These are phyloP conservation scores for Nitzschia sp. DNA, from an alignment of 108 stramenopile species.

Conservation along the genomic window DNA sequence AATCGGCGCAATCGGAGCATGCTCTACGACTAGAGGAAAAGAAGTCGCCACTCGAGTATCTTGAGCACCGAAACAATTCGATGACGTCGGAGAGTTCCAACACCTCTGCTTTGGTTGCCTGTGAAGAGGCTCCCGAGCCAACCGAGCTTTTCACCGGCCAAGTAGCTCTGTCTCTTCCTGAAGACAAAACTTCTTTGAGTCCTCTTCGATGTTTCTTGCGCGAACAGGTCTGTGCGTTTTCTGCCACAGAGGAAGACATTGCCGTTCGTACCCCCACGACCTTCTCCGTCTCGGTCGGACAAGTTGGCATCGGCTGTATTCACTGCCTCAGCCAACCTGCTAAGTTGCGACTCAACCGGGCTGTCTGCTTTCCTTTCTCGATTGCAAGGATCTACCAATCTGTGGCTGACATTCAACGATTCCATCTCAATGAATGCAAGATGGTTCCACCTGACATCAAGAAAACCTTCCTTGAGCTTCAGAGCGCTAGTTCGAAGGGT, in stretches of 20 bases:
- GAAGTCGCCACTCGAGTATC: background rate
- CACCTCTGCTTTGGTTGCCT: background rate
- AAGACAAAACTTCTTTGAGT: slow-evolving; percentile 72
- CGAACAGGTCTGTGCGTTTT: slow-evolving; percentile 82
- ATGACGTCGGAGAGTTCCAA: slow-evolving; percentile 27
- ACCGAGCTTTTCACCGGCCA: slow-evolving; percentile 59
- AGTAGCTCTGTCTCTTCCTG: slow-evolving; percentile 56
- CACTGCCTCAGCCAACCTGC: slow-evolving; percentile 69
- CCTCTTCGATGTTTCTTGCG: slow-evolving; percentile 88
- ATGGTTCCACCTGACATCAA: slow-evolving; percentile 72
- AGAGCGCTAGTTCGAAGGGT: slow-evolving; percentile 86
- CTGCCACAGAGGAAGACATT: slow-evolving; percentile 83
- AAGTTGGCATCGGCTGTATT: slow-evolving; percentile 51
- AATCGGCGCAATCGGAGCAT: background rate
- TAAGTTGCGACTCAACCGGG: slow-evolving; percentile 78
- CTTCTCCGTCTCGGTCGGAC: slow-evolving; percentile 68
- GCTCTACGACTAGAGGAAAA: slow-evolving; percentile 4
- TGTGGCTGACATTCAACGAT: slow-evolving; percentile 88
- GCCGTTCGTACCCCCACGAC: slow-evolving; percentile 87
- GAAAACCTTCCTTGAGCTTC: slow-evolving; percentile 64
- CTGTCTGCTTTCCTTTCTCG: slow-evolving; percentile 90
- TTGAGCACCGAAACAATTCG: slow-evolving; percentile 21
- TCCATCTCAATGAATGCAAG: slow-evolving; percentile 85
- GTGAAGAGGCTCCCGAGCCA: slow-evolving; percentile 1
- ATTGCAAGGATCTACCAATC: slow-evolving; percentile 88